A percentile compares a stretch with the other conserved stretches of the same genome.
These are phyloP conservation scores for Prunus yedoensis DNA, from an alignment of 331 rosid genomes.

Conservation along the genomic window DNA sequence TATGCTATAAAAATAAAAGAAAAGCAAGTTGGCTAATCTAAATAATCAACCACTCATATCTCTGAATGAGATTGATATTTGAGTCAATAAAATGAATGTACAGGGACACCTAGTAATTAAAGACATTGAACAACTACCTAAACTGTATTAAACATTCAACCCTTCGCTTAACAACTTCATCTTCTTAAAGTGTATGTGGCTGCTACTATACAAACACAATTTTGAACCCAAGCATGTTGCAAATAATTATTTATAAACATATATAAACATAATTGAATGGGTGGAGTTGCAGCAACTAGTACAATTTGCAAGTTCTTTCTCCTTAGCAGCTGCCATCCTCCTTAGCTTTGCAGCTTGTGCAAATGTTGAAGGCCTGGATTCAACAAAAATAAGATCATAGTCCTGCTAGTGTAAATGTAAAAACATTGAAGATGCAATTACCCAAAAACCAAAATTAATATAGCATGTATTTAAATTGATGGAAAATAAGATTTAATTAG, in stretches of 20 bases:
- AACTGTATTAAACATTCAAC: too few relatives aligned
- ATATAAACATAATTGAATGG: not conserved
- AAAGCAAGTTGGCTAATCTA: not conserved
- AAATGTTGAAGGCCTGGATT: conserved; percentile 76
- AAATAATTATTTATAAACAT: not conserved
- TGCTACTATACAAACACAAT: not conserved
- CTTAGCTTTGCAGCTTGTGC: conserved; percentile 86
- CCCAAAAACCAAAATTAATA: too few relatives aligned
- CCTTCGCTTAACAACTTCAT: too few relatives aligned
- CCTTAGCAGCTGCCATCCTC: conserved; percentile 76
- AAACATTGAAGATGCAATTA: too few relatives aligned
- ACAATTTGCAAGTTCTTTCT: conserved; percentile 79
- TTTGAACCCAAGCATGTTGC: not conserved
- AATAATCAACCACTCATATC: not conserved
- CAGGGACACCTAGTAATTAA: not conserved
- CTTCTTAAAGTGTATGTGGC: too few relatives aligned
- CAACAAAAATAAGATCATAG: too few relatives aligned
- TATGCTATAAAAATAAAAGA: too few relatives aligned
- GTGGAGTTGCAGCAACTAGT: conserved; percentile 22
- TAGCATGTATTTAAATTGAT: not conserved
- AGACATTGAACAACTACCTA: not conserved
- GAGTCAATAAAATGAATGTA: not conserved
- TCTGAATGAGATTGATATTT: not conserved
- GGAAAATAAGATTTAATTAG: not conserved
- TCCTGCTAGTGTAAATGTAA: too few relatives aligned